Evolutionary conservation across 192 early-diverging fungal genomes (phyloP).

Genomic region (Blastocladiella britannica): DNA sequence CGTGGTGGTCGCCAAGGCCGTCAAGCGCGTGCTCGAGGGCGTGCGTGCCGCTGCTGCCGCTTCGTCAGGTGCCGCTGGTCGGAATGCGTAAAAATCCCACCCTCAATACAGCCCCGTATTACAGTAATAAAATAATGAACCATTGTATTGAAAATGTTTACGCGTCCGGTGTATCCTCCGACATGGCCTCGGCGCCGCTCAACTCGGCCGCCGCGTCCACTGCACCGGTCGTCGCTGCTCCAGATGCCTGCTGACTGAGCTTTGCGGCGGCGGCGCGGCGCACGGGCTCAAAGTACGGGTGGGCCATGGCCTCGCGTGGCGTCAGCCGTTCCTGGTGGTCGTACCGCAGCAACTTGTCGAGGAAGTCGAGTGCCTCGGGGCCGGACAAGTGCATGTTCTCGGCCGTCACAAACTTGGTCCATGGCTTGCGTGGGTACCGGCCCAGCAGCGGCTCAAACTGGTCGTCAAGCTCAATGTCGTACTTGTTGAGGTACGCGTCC

Average conservation of each 20-base stretch:
- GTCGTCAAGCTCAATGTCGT: slow-evolving; percentile 73
- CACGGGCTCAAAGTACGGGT: slow-evolving; percentile 64
- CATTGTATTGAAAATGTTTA: too few relatives aligned
- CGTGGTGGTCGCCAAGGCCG: too few relatives aligned
- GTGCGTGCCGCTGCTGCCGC: too few relatives aligned
- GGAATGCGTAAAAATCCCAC: too few relatives aligned
- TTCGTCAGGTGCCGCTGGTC: too few relatives aligned
- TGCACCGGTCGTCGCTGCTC: too few relatives aligned
- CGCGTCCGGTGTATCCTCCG: too few relatives aligned
- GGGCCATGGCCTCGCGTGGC: slow-evolving; percentile 69
- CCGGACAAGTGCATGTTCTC: slow-evolving; percentile 71
- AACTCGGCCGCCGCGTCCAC: too few relatives aligned
- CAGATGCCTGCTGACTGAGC: not conserved
- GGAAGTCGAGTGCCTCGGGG: slow-evolving; percentile 66
- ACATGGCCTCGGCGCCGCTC: too few relatives aligned
- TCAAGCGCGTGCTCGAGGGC: too few relatives aligned
- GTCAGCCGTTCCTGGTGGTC: slow-evolving; percentile 82
- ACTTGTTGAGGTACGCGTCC: slow-evolving; percentile 80
- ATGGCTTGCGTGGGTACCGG: slow-evolving; percentile 71
- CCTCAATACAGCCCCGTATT: too few relatives aligned
- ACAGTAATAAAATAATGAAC: too few relatives aligned
- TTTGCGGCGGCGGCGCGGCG: not conserved
- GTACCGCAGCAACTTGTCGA: slow-evolving; percentile 76
- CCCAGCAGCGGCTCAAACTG: slow-evolving; percentile 89
- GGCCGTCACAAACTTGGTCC: slow-evolving; percentile 59